Evolutionary conservation across 1,139 yeast genomes (phyloP).

Genomic region (Yamadazyma triangularis): DNA sequence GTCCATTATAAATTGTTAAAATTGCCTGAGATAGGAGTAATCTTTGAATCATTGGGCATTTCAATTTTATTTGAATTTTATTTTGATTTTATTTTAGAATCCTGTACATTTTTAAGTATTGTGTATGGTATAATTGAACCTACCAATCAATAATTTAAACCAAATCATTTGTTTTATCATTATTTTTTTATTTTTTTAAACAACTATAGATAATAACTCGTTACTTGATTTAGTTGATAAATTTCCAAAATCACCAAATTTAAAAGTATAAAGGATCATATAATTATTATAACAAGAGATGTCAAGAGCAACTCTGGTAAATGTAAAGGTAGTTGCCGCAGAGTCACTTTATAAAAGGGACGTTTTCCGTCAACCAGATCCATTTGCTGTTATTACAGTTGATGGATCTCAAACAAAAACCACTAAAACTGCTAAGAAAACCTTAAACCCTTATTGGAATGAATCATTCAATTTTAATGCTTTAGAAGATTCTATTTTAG

Average conservation of each 20-base stretch:
- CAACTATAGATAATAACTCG: neutral
- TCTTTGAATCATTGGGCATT: no score
- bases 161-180: neutral
- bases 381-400: slow-evolving; percentile 94
- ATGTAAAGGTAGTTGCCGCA: slow-evolving; percentile 87
- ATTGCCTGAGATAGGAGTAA: no score
- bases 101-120: no score
- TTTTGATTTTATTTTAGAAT: no score
- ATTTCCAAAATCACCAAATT: no score
- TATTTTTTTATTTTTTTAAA: no score
- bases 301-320: slow-evolving; percentile 34
- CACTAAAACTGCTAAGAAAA: slow-evolving; percentile 88
- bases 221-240: no score
- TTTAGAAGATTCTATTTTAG: slow-evolving; percentile 79
- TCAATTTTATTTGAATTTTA: neutral
- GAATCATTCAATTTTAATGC: slow-evolving; percentile 79
- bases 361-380: slow-evolving; percentile 93
- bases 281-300: neutral
- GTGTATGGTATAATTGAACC: no score
- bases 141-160: no score
- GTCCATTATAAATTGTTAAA: no score
- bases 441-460: slow-evolving; percentile 97
- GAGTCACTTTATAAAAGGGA: slow-evolving; percentile 95
- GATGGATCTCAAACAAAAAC: slow-evolving; percentile 97
- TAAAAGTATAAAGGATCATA: no score